A percentile compares a stretch with the other conserved stretches of the same genome.
These are phyloP conservation scores for Ulvella scutata DNA, from an alignment of 139 green algal genomes.

Conservation along the genomic window DNA sequence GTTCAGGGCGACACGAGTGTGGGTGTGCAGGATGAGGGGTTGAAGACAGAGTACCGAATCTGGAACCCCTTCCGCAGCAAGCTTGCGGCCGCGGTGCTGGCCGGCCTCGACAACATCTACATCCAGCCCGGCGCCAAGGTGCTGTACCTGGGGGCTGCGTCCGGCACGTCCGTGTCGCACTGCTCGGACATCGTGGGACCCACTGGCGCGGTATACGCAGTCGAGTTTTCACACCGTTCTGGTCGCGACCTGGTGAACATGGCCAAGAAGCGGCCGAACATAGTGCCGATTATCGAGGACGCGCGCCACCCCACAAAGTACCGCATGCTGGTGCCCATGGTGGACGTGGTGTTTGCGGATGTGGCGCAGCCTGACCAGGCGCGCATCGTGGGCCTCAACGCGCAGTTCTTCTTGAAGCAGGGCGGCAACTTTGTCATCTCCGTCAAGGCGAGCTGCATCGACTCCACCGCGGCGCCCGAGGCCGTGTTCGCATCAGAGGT, in stretches of 20 bases:
- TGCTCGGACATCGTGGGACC: slow-evolving; percentile 86
- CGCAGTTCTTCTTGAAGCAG: slow-evolving; percentile 96
- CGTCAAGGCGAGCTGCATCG: slow-evolving; percentile 99
- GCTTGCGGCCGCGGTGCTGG: slow-evolving; percentile 91
- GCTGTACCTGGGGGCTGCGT: slow-evolving; percentile 92
- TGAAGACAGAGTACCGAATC: slow-evolving; percentile 97
- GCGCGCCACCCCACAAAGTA: slow-evolving; percentile 95
- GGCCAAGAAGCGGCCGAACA: slow-evolving; percentile 98
- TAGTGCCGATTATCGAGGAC: slow-evolving; percentile 99
- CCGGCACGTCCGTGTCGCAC: slow-evolving; percentile 80
- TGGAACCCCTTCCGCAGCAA: slow-evolving; percentile 99
- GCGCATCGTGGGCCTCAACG: slow-evolving; percentile 95
- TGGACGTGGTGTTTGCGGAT: slow-evolving; percentile 97
- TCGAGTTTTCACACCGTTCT: slow-evolving; percentile 95
- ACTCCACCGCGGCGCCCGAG: slow-evolving; percentile 93
- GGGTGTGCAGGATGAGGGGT: slow-evolving; percentile 28
- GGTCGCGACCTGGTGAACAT: slow-evolving; percentile 99
- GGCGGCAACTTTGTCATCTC: slow-evolving; percentile 96
- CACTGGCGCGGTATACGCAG: slow-evolving; percentile 89
- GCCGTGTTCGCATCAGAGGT: slow-evolving; percentile 95
- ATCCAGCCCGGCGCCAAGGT: slow-evolving; percentile 88
- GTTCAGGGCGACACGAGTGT: too few species aligned
- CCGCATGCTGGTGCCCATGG: slow-evolving; percentile 99
- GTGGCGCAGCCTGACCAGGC: slow-evolving; percentile 93
- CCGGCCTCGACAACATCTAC: slow-evolving; percentile 97